Evolutionary conservation across 345 rosid species (phyloP).

Genomic region (rapeseed (Brassica napus)): DNA sequence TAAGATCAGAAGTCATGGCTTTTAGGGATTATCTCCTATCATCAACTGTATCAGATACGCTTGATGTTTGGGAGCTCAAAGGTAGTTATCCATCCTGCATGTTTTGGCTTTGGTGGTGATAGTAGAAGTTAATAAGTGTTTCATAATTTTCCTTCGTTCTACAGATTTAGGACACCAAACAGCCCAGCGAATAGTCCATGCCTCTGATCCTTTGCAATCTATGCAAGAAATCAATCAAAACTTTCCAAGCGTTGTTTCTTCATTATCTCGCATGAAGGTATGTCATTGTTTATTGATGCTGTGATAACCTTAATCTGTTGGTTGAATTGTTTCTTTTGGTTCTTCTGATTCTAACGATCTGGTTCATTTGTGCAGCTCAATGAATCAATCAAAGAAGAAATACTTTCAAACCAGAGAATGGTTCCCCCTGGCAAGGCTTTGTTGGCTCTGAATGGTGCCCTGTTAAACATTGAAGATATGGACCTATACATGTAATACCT

Average conservation of each 20-base stretch:
- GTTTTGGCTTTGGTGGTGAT: conserved; percentile 12
- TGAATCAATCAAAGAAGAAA: conserved; percentile 90
- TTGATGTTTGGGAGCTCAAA: conserved; percentile 97
- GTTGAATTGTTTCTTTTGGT: conserved; percentile 16
- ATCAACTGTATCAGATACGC: conserved; percentile 86
- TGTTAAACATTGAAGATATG: conserved; percentile 88
- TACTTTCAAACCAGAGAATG: conserved; percentile 89
- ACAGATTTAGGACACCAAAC: conserved; percentile 99
- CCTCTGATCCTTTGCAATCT: conserved; percentile 90
- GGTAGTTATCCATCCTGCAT: conserved; percentile 50
- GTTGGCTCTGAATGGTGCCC: conserved; percentile 97
- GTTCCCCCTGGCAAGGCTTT: conserved; percentile 95
- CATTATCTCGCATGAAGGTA: conserved; percentile 98
- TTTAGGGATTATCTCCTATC: conserved; percentile 90
- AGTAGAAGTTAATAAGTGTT: background rate
- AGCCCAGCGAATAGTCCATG: conserved; percentile 92
- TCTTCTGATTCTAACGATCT: conserved; percentile 15
- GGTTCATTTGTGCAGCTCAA: conserved; percentile 59
- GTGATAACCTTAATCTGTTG: conserved; percentile 2
- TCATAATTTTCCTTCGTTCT: conserved; percentile 34
- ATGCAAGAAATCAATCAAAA: conserved; percentile 98
- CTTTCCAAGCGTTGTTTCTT: conserved; percentile 94
- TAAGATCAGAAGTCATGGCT: conserved; percentile 82
- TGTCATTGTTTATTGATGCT: conserved; percentile 16
- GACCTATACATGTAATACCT: conserved; percentile 83